Evolutionary conservation across 352 stramenopile genomes (phyloP), one percentile per base, ranked within the genome.

Genomic region (Globisporangium cylindrosporum): DNA sequence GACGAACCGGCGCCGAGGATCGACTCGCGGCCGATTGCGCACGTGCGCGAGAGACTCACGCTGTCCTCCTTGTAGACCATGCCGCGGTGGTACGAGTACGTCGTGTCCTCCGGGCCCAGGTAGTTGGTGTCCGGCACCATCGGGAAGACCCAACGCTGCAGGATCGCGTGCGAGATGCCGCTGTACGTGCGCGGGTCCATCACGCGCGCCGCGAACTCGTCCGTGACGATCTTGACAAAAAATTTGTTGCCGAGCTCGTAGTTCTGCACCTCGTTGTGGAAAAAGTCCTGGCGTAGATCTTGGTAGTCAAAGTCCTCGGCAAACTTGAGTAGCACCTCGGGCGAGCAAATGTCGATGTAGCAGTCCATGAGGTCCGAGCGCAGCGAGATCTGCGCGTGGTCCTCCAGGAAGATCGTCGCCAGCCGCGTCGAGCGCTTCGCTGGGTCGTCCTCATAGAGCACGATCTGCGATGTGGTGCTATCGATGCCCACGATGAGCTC

Each of bases 231-330:
- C 70, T 98, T 91, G 8, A 86, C 93, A 63, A 97, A 98, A 62
- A 99, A 98, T 58, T 98, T 96, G 61, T 98, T 98, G 70, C 98
- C 97, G 51, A 99, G 81, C 66, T 99, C 97, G 74, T 98, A 97
- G 82, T 99, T 99, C 41, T 97, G 93, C 51, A 98, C 97, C 69
- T 98, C 97, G 70, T 99, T 98, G 51, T 93, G 83, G 59, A 99
- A 84, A 79, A 99, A 99, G 72, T 99, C 91, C 1, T 77, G 72
- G 25, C 97, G 79, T 67, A 99, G 83, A 59, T 99, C 90, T 64
- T 98, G 86, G 72, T 99, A 99, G 75, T 99, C 98, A 76, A 99
- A 99, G 74, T 99, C 97, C 72, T 99, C 98, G 25, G 86, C 89
- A 64, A 99, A 98, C 73, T 98, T 94, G 29, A 98, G 88, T 56